Evolutionary conservation across 768 basidiomycete species (phyloP).

Genomic region (Pleurotus tuber-regium): DNA sequence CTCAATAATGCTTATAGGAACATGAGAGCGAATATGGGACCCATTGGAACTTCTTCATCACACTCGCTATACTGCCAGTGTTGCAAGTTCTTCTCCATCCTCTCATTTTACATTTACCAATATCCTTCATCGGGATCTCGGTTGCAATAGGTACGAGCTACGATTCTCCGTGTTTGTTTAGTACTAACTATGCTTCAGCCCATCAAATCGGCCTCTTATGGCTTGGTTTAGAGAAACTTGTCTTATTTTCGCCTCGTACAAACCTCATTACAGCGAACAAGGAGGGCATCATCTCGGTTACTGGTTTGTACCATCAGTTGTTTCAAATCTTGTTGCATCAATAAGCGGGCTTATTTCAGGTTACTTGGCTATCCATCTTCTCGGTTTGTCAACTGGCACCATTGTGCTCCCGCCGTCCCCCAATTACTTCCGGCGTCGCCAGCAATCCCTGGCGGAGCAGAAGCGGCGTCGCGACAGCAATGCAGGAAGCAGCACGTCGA

Average conservation of each 20-base stretch:
- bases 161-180: background rate
- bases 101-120: constrained; percentile 45
- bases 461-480: constrained; percentile 18
- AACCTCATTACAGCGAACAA: constrained; percentile 79
- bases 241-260: constrained; percentile 61
- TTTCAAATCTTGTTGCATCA: background rate
- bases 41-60: constrained; percentile 99
- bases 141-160: constrained; percentile 52
- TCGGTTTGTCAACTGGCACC: constrained; percentile 82
- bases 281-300: constrained; percentile 83
- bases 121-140: constrained; percentile 59
- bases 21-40: constrained; percentile 95
- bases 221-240: constrained; percentile 56
- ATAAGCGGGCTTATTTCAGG: constrained; percentile 40
- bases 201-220: constrained; percentile 68
- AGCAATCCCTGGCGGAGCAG: constrained; percentile 23
- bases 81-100: constrained; percentile 71
- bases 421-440: constrained; percentile 61
- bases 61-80: constrained; percentile 77
- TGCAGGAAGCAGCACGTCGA: no score
- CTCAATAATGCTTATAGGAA: constrained; percentile 51
- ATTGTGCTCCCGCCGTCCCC: constrained; percentile 78
- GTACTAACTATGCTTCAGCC: constrained; percentile 35
- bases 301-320: constrained; percentile 40
- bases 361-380: constrained; percentile 85